Evolutionary conservation across 345 rosid species (phyloP).

Genomic region (Turritis glabra): DNA sequence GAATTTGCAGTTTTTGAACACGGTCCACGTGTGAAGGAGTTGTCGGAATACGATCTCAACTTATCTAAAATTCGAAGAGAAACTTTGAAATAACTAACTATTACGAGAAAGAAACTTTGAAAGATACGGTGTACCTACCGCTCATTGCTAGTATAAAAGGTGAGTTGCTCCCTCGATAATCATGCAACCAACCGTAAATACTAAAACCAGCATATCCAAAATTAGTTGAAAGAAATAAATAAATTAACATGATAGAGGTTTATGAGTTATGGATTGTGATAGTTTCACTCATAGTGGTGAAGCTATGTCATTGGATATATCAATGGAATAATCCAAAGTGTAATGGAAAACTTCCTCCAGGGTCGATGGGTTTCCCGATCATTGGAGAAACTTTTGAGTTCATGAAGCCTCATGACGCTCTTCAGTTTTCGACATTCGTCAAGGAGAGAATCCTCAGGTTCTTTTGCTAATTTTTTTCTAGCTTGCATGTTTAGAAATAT

Average conservation of each 20-base stretch:
- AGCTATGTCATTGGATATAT: background rate
- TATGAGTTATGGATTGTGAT: background rate
- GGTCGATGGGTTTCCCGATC: conserved; percentile 31
- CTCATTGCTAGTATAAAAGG: no score
- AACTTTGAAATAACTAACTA: no score
- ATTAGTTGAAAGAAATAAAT: background rate
- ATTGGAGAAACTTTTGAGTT: conserved; percentile 35
- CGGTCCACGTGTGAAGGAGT: no score
- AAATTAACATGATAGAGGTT: background rate
- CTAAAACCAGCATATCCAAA: no score
- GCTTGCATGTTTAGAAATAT: background rate
- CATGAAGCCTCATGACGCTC: conserved; percentile 21
- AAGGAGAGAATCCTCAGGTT: conserved; percentile 1
- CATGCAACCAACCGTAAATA: no score
- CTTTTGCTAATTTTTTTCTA: background rate
- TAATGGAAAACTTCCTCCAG: conserved; percentile 15
- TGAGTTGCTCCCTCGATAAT: no score
- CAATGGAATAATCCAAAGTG: conserved; percentile 15
- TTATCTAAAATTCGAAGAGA: no score
- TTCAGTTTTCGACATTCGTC: conserved; percentile 17
- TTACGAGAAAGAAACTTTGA: no score
- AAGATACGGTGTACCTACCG: no score
- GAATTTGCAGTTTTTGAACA: no score
- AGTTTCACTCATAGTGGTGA: conserved; percentile 14
- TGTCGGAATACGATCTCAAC: no score